phyloP scores from a whole-genome alignment of 371 early-diverging fungal species.

The Mortierella sp. region DNA sequence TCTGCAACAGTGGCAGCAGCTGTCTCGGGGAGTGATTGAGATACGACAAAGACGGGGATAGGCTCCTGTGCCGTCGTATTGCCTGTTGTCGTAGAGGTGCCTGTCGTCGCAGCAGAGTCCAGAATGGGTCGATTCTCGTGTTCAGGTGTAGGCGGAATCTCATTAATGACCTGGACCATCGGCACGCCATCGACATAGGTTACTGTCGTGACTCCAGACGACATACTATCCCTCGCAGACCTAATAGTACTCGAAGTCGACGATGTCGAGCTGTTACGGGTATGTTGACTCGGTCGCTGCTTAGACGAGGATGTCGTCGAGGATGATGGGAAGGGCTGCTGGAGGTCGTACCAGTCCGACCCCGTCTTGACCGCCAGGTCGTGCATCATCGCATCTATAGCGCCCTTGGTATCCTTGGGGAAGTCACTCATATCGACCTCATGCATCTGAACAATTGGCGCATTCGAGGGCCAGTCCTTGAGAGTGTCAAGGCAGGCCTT shows the following conservation, averaged over 20 bases:
- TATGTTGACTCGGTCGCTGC: slow-evolving; percentile 6
- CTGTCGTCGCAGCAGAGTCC: not conserved
- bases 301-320: slow-evolving; percentile 4
- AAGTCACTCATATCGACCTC: slow-evolving; percentile 51
- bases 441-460: slow-evolving; percentile 28
- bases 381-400: slow-evolving; percentile 46
- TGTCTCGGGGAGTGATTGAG: not conserved
- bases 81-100: not conserved
- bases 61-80: slow-evolving; percentile 13
- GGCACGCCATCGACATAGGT: slow-evolving; percentile 55
- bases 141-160: slow-evolving; percentile 56
- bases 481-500: slow-evolving; percentile 54
- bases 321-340: slow-evolving; percentile 17
- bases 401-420: slow-evolving; percentile 53
- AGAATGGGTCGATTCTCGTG: slow-evolving; percentile 27
- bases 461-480: slow-evolving; percentile 30
- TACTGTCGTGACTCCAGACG: slow-evolving; percentile 34
- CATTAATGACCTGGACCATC: slow-evolving; percentile 38
- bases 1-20: not conserved
- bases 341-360: slow-evolving; percentile 52
- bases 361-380: slow-evolving; percentile 47
- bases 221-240: slow-evolving; percentile 34
- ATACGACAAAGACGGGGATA: slow-evolving; percentile 19
- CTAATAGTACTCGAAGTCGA: slow-evolving; percentile 20
- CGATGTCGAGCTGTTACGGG: not conserved